phyloP scores from a whole-genome alignment of 768 basidiomycete species.

The Gautieria morchelliformis region DNA sequence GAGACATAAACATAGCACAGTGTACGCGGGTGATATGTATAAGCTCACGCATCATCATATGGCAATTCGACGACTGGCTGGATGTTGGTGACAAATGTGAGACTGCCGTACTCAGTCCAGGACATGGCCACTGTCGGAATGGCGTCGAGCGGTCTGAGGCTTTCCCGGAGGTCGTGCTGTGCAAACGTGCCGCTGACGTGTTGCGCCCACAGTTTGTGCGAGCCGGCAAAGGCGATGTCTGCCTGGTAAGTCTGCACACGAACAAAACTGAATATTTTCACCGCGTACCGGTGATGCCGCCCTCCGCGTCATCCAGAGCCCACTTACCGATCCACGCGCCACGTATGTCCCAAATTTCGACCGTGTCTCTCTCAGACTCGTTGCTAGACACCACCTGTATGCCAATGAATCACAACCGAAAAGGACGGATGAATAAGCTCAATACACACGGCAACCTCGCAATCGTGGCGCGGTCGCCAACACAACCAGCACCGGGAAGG shows the following conservation, averaged over 20 bases:
- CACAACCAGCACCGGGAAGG: constrained; percentile 62
- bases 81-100: constrained; percentile 60
- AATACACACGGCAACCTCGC: constrained; percentile 44
- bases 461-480: constrained; percentile 72
- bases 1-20: not conserved
- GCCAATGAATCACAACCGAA: not conserved
- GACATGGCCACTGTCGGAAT: constrained; percentile 53
- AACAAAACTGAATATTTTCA: constrained; percentile 1
- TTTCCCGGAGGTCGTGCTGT: constrained; percentile 64
- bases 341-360: constrained; percentile 84
- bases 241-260: not conserved
- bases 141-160: constrained; percentile 54
- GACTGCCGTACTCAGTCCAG: constrained; percentile 55
- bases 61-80: constrained; percentile 52
- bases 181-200: constrained; percentile 71
- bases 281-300: constrained; percentile 60
- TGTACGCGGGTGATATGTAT: constrained; percentile 22
- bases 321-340: constrained; percentile 78
- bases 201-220: constrained; percentile 64
- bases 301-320: constrained; percentile 59
- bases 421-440: not conserved
- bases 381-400: constrained; percentile 48
- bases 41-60: constrained; percentile 72
- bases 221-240: constrained; percentile 65
- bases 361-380: constrained; percentile 44